phyloP scores from a whole-genome alignment of 352 stramenopile species.

The Salisapilia sapeloensis region DNA sequence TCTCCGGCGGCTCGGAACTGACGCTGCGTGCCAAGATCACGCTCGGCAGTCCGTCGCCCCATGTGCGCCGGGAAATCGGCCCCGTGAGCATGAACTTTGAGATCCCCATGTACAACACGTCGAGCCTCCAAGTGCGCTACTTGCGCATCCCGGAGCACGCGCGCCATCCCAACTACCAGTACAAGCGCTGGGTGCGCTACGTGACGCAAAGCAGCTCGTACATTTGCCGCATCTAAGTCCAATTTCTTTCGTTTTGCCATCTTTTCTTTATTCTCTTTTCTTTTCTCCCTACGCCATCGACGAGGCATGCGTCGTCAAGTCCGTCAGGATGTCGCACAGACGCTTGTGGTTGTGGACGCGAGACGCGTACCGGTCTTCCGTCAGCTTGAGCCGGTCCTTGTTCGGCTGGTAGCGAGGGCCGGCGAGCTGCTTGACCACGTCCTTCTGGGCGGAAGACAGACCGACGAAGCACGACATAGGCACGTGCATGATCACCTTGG shows the following conservation, averaged over 20 bases:
- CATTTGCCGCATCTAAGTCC: constrained; percentile 88
- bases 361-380: constrained; percentile 58
- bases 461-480: constrained; percentile 44
- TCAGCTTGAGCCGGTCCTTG: constrained; percentile 65
- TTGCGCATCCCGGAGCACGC: constrained; percentile 93
- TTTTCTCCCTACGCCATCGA: constrained; percentile 4
- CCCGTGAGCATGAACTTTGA: constrained; percentile 98
- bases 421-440: constrained; percentile 47
- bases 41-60: constrained; percentile 49
- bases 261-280: constrained; percentile 1
- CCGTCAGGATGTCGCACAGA: constrained; percentile 63
- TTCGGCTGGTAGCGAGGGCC: constrained; percentile 61
- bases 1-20: constrained; percentile 89
- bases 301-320: constrained; percentile 18
- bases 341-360: constrained; percentile 77
- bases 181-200: constrained; percentile 98
- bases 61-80: constrained; percentile 88
- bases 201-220: constrained; percentile 97
- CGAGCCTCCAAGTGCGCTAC: constrained; percentile 95
- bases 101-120: constrained; percentile 99
- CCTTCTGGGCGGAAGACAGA: constrained; percentile 22
- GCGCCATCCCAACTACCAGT: constrained; percentile 92
- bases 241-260: constrained; percentile 1
- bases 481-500: constrained; percentile 68
- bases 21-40: constrained; percentile 90